Evolutionary conservation across 129 eudicot species (phyloP), one percentile per base, ranked within the genome.

Genomic region (Ambrosia artemisiifolia): DNA sequence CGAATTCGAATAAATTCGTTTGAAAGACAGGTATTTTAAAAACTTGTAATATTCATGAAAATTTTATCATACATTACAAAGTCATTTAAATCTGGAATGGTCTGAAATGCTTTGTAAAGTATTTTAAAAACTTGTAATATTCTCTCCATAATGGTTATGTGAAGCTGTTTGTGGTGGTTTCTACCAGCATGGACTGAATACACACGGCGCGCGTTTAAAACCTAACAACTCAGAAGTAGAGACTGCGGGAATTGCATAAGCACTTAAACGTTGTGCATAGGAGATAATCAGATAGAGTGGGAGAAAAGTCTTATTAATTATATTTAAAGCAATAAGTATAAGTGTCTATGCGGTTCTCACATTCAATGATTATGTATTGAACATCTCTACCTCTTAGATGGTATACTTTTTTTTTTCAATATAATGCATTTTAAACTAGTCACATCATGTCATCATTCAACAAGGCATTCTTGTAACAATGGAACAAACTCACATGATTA

Each of bases 21-120:
- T n/a, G n/a, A n/a, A n/a, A n/a, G n/a, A n/a, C n/a, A n/a, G n/a
- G n/a, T n/a, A n/a, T n/a, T n/a, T n/a, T n/a, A n/a, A n/a, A n/a
- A n/a, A n/a, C n/a, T n/a, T n/a, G n/a, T n/a, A n/a, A n/a, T n/a
- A n/a, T n/a, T n/a, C n/a, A n/a, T n/a, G n/a, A n/a, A n/a, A n/a
- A n/a, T n/a, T n/a, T n/a, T n/a, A n/a, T 59, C 24, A 36, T 50
- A 64, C 65, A 64, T 74, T 74, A 19, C 47, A n/a, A 3, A 36
- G 63, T 63, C 36, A 35, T 36, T 60, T 3, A 20, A 74, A 64
- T 64, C 64, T 47, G 61, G 63, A 35, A 70, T 51, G 49, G 33
- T 35, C 64, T 70, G 65, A 24, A 33, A 61, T 73, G 62, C 55
- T 57, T 71, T 42, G 12, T 33, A 28, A 32, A 17, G 9, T 43